Conservation (phyloP, 768 basidiomycete species). For the Boletus sp. region DNA sequence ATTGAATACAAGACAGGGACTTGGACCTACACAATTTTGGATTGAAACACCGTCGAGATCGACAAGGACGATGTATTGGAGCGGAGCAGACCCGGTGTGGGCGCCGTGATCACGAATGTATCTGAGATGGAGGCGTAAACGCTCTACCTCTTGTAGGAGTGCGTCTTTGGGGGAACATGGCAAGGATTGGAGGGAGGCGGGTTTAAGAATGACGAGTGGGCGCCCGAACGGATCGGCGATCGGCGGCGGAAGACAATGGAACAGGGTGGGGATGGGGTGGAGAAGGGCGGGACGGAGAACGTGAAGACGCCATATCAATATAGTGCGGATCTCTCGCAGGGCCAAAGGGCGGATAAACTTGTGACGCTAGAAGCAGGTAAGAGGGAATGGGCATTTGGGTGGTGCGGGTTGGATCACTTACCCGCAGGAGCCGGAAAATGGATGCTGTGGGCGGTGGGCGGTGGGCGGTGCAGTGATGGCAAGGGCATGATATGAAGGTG, state of each 20-base stretch:
- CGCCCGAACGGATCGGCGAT: constrained; percentile 60
- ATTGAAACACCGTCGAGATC: constrained; percentile 58
- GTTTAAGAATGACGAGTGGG: constrained; percentile 57
- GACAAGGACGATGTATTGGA: constrained; percentile 68
- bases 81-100: constrained; percentile 35
- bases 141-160: constrained; percentile 52
- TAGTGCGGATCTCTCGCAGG: constrained; percentile 54
- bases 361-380: constrained; percentile 47
- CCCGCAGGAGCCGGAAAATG: constrained; percentile 61
- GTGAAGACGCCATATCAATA: constrained; percentile 52
- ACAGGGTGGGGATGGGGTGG: constrained; percentile 27
- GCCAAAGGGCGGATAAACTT: constrained; percentile 62
- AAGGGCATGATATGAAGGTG: not conserved
- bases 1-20: constrained; percentile 3
- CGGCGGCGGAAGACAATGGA: constrained; percentile 54
- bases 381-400: not conserved
- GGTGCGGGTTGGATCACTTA: constrained; percentile 31
- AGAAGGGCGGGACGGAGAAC: constrained; percentile 38
- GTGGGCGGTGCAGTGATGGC: not conserved
- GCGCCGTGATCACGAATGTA: constrained; percentile 39
- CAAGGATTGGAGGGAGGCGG: constrained; percentile 39
- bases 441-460: constrained; percentile 35
- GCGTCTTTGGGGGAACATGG: constrained; percentile 39
- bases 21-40: constrained; percentile 50
- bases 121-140: constrained; percentile 54